These are phyloP conservation scores for Omphalotus olearius DNA, from an alignment of 1,284 basidiomycete species.

Conservation along the genomic window DNA sequence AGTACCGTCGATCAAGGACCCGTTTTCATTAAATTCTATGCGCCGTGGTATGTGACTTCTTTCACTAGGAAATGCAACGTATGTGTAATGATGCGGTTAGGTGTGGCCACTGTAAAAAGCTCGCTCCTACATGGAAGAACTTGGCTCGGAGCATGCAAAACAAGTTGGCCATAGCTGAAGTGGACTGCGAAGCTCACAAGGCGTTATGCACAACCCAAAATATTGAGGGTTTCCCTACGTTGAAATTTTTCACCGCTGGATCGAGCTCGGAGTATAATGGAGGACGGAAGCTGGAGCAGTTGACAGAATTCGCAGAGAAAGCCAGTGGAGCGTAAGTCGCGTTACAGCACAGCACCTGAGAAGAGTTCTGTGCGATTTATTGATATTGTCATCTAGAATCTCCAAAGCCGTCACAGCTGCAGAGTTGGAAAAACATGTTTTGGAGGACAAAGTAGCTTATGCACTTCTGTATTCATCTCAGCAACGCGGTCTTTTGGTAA, in stretches of 20 bases:
- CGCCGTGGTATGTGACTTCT: slow-evolving; percentile 64
- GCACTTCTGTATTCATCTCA: slow-evolving; percentile 61
- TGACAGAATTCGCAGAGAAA: slow-evolving; percentile 71
- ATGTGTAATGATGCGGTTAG: slow-evolving; percentile 23
- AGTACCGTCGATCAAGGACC: slow-evolving; percentile 53
- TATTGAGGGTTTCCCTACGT: slow-evolving; percentile 77
- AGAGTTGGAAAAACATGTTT: slow-evolving; percentile 48
- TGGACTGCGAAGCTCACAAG: slow-evolving; percentile 79
- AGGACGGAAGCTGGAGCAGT: slow-evolving; percentile 60
- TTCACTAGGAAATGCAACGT: background rate
- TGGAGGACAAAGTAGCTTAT: slow-evolving; percentile 65
- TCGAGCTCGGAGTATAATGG: slow-evolving; percentile 66
- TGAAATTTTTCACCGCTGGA: slow-evolving; percentile 57
- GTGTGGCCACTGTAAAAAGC: slow-evolving; percentile 91
- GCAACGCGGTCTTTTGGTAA: slow-evolving; percentile 39
- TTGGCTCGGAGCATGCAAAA: slow-evolving; percentile 67
- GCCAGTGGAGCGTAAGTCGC: slow-evolving; percentile 55
- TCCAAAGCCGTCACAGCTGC: slow-evolving; percentile 43
- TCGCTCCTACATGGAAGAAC: slow-evolving; percentile 76
- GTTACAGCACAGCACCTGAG: background rate
- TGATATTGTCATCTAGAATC: slow-evolving; percentile 27
- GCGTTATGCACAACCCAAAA: slow-evolving; percentile 61
- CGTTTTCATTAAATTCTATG: slow-evolving; percentile 86
- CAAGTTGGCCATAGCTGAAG: slow-evolving; percentile 73
- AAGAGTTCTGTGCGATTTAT: background rate